Evolutionary conservation across 2,329 filamentous ascomycete genomes (phyloP), one percentile per base, ranked within the genome.

Genomic region (Alternaria postmessia): DNA sequence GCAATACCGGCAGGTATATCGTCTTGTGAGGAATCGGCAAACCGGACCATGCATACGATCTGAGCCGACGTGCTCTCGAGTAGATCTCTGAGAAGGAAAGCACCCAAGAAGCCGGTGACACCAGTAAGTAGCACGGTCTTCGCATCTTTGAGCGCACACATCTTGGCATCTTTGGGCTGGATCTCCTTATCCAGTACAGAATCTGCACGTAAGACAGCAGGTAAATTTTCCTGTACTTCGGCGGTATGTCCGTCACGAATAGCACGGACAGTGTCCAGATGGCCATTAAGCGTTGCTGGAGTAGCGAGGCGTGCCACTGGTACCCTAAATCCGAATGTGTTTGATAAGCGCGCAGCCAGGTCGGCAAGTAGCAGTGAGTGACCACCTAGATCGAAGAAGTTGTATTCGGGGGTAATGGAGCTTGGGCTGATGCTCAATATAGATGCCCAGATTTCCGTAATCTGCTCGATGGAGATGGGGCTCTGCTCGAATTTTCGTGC

Each of bases 381-480:
- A 0, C 91, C 91, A 36, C 91, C 91, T 2, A 94, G 81, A 61
- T 94, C 91, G 73, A 94, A 94, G 78, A 94, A 94, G 75, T 89
- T 90, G 74, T 92, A 89, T 62, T 91, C 88, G 2, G 85, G 72
- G 53, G 89, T 90, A 24, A 94, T 86, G 20, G 85, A 82, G 41
- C 79, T 84, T 9, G 83, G 80, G 0, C 89, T 85, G n/a, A 90
- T 85, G 63, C 89, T 88, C 14, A 94, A 82, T 26, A 88, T 86
- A 3, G 87, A 83, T 3, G 91, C 89, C 91, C 91, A 94, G 54
- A 90, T 83, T 66, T 89, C 86, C 14, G 89, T 86, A 36, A 94
- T 87, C 16, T 88, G 86, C 49, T 90, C 85, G 55, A 89, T 83
- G 62, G 83, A 85, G 68, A 93, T 88, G 14, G 87, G 86, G 58